Conservation (phyloP, 345 rosid species). For the Sisymbrium altissimum region DNA sequence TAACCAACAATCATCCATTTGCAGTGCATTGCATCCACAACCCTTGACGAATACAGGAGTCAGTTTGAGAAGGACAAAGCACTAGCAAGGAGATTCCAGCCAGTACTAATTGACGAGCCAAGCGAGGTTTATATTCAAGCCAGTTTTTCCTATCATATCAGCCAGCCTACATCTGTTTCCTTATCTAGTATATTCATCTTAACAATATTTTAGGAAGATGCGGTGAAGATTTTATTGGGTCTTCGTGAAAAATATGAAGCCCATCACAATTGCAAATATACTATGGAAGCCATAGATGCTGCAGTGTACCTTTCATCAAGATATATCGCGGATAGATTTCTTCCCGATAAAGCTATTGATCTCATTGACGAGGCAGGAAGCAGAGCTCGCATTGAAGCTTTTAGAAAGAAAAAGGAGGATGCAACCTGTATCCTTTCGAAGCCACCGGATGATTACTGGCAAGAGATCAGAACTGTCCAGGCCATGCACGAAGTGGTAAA, state of each 20-base stretch:
- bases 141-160: neutral
- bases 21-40: conserved; percentile 98
- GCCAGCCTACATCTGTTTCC: conserved; percentile 5
- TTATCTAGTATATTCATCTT: conserved; percentile 19
- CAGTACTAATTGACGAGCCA: conserved; percentile 86
- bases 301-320: conserved; percentile 86
- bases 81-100: conserved; percentile 91
- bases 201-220: conserved; percentile 68
- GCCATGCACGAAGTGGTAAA: conserved; percentile 98
- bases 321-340: conserved; percentile 86
- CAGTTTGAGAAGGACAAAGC: conserved; percentile 97
- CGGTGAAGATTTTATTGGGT: conserved; percentile 79
- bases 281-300: conserved; percentile 83
- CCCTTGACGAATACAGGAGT: conserved; percentile 74
- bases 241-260: conserved; percentile 86
- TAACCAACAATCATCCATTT: conserved; percentile 25
- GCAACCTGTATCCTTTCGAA: conserved; percentile 72
- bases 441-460: conserved; percentile 94
- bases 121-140: conserved; percentile 56
- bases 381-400: conserved; percentile 82
- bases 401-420: conserved; percentile 80
- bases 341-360: conserved; percentile 99
- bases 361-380: conserved; percentile 98
- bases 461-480: conserved; percentile 88
- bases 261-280: conserved; percentile 82